Evolutionary conservation across 345 rosid species (phyloP).

Genomic region (Lumnitzera littorea): DNA sequence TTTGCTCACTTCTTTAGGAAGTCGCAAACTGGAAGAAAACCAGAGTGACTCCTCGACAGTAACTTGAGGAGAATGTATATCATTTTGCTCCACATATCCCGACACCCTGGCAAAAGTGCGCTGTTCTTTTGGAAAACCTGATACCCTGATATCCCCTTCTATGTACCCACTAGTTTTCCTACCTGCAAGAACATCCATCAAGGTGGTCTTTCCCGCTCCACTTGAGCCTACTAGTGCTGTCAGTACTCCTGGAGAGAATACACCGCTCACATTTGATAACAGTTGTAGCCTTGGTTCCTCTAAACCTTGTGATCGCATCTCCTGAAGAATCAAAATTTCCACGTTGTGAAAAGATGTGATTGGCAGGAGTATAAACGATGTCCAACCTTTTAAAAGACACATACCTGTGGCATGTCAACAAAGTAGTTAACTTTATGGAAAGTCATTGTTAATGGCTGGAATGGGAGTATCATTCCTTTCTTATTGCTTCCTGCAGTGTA

Average conservation of each 20-base stretch:
- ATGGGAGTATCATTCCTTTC: constrained; percentile 94
- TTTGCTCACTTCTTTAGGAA: constrained; percentile 68
- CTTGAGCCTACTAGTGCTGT: constrained; percentile 96
- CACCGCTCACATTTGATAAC: constrained; percentile 73
- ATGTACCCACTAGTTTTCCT: constrained; percentile 90
- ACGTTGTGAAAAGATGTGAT: neutral
- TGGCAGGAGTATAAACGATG: neutral
- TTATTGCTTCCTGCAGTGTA: constrained; percentile 26
- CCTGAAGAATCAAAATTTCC: constrained; percentile 31
- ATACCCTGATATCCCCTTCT: constrained; percentile 78
- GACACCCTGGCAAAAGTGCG: constrained; percentile 83
- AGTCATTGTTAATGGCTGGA: constrained; percentile 84
- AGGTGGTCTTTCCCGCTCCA: constrained; percentile 94
- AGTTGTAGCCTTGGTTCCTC: constrained; percentile 67
- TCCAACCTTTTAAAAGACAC: neutral
- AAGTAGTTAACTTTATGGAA: constrained; percentile 84
- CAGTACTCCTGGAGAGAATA: constrained; percentile 89
- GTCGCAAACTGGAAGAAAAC: constrained; percentile 82
- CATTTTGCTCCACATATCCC: constrained; percentile 95
- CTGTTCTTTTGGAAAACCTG: constrained; percentile 76
- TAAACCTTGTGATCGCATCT: constrained; percentile 65
- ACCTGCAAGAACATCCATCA: constrained; percentile 97
- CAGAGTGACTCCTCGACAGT: constrained; percentile 87
- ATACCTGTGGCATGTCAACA: constrained; percentile 88
- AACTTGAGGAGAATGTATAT: constrained; percentile 96